Evolutionary conservation across 1,284 basidiomycete species (phyloP).

Genomic region (Binderoboletus segoi): DNA sequence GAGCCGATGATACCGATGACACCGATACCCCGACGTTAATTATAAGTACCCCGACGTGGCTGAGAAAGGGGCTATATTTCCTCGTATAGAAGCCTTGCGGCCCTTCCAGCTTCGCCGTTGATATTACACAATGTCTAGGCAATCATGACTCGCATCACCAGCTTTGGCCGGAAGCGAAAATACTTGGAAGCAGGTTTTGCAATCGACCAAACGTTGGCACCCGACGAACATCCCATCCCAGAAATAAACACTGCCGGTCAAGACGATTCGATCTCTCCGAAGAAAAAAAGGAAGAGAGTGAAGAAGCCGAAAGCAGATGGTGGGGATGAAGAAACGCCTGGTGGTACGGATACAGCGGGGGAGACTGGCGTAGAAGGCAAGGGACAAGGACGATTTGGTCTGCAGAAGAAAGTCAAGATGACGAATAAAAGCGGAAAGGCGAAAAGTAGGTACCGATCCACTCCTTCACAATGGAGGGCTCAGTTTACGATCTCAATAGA

Average conservation of each 20-base stretch:
- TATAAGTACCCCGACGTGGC: too few relatives aligned
- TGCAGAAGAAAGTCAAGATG: slow-evolving; percentile 3
- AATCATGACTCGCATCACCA: slow-evolving; percentile 72
- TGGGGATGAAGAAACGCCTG: slow-evolving; percentile 18
- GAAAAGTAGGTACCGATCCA: slow-evolving; percentile 13
- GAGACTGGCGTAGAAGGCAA: background rate
- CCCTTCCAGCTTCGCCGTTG: too few relatives aligned
- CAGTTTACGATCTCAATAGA: slow-evolving; percentile 11
- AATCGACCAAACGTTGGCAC: slow-evolving; percentile 12
- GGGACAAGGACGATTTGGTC: too few relatives aligned
- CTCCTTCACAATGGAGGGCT: slow-evolving; percentile 8
- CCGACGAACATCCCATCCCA: slow-evolving; percentile 2
- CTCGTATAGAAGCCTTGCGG: background rate
- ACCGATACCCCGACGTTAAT: too few relatives aligned
- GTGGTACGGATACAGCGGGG: background rate
- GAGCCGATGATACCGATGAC: too few relatives aligned
- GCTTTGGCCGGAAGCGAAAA: slow-evolving; percentile 69
- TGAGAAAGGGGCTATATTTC: slow-evolving; percentile 15
- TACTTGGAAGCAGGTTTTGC: slow-evolving; percentile 66
- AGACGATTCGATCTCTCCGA: slow-evolving; percentile 29
- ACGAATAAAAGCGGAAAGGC: slow-evolving; percentile 5
- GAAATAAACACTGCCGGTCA: slow-evolving; percentile 11
- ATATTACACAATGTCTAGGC: background rate
- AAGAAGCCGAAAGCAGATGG: slow-evolving; percentile 29
- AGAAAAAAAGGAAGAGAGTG: slow-evolving; percentile 49